Evolutionary conservation across 345 rosid genomes (phyloP).

Genomic region (Linum tenue): DNA sequence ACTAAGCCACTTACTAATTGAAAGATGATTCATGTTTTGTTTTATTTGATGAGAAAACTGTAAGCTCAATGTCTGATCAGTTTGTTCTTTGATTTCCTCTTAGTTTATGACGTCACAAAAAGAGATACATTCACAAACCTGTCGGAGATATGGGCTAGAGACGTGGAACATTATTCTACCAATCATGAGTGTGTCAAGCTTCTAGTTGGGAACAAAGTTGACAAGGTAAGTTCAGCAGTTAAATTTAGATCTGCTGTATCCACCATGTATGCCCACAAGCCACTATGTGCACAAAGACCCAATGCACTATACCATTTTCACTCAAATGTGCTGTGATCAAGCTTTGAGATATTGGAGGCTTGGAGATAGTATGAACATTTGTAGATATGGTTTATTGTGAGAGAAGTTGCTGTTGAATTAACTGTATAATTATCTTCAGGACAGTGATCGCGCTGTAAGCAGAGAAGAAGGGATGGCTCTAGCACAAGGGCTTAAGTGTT

Average conservation of each 20-base stretch:
- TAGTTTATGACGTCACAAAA: conserved; percentile 87
- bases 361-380: not conserved
- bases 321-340: not conserved
- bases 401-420: not conserved
- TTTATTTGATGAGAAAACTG: not conserved
- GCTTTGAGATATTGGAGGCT: not conserved
- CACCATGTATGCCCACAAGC: not conserved
- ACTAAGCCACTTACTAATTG: not conserved
- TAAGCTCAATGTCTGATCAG: not conserved
- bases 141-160: conserved; percentile 83
- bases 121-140: conserved; percentile 71
- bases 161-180: conserved; percentile 69
- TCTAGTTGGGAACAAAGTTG: conserved; percentile 84
- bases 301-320: too few relatives aligned
- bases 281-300: not conserved
- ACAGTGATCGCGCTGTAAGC: conserved; percentile 66
- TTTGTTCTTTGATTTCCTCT: conserved; percentile 7
- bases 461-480: conserved; percentile 82
- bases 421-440: conserved; percentile 35
- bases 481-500: conserved; percentile 57
- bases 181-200: conserved; percentile 64
- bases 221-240: conserved; percentile 40
- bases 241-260: not conserved
- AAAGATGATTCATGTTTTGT: not conserved
- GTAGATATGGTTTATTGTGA: not conserved